A percentile compares a stretch with the other conserved stretches of the same genome.
These are phyloP conservation scores for Pholiota adiposa DNA, from an alignment of 1,284 basidiomycete genomes.

Conservation along the genomic window DNA sequence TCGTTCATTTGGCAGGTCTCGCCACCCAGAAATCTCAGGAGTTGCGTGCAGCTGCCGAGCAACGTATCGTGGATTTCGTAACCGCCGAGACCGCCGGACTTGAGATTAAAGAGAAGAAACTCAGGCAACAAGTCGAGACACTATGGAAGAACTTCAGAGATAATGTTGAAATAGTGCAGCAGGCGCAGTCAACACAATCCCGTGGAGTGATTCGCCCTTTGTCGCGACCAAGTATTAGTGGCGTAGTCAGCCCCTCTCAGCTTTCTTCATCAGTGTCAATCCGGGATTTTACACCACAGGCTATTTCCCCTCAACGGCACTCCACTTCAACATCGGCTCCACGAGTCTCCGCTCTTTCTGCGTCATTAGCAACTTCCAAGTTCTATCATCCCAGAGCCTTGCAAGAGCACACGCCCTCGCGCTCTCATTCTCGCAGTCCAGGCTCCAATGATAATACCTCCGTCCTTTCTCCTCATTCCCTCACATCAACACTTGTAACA, in stretches of 20 bases:
- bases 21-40: conserved; percentile 59
- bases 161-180: conserved; percentile 51
- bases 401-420: conserved; percentile 19
- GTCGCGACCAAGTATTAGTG: conserved; percentile 20
- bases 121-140: conserved; percentile 62
- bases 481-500: conserved; percentile 37
- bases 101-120: conserved; percentile 53
- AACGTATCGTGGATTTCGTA: conserved; percentile 58
- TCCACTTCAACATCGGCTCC: conserved; percentile 42
- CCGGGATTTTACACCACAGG: conserved; percentile 55
- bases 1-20: conserved; percentile 62
- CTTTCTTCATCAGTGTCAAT: conserved; percentile 45
- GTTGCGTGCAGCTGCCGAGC: conserved; percentile 61
- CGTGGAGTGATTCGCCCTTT: conserved; percentile 18
- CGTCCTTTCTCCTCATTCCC: conserved; percentile 33
- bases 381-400: conserved; percentile 56
- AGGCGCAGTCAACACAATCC: conserved; percentile 39
- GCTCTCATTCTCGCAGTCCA: conserved; percentile 31
- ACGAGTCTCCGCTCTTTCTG: conserved; percentile 66
- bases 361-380: conserved; percentile 63
- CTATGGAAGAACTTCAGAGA: conserved; percentile 67
- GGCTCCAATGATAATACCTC: conserved; percentile 30
- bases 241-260: conserved; percentile 32
- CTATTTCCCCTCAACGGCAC: conserved; percentile 35
- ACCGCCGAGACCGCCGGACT: conserved; percentile 61